Percentiles rank a stretch among this genome's conserved stretches.
Conservation (phyloP, 345 rosid genomes). For the Mangifera indica region DNA sequence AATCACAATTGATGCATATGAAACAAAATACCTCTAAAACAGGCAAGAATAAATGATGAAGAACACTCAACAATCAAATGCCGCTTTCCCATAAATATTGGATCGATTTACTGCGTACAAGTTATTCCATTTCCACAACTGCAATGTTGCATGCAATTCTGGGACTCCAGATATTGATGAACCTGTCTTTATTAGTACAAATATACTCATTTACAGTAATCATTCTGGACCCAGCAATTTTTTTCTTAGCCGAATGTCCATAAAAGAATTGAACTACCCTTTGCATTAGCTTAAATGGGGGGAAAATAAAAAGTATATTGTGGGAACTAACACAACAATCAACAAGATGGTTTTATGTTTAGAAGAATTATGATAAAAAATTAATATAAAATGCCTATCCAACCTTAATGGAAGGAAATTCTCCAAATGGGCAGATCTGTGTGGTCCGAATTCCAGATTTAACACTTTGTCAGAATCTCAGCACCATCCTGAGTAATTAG, state of each 20-base stretch:
- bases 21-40: no score
- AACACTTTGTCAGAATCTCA: constrained; percentile 73
- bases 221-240: background rate
- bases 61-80: no score
- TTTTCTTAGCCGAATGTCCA: background rate
- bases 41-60: no score
- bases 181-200: background rate
- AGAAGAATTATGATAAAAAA: background rate
- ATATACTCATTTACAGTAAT: background rate
- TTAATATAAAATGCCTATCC: constrained; percentile 1
- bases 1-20: background rate
- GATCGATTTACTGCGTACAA: no score
- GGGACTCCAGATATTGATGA: no score
- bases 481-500: constrained; percentile 81
- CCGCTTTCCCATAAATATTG: no score
- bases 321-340: background rate
- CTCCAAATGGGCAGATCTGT: background rate
- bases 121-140: no score
- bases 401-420: background rate
- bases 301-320: background rate
- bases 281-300: background rate
- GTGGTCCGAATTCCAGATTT: constrained; percentile 4
- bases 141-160: no score
- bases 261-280: background rate
- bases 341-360: background rate